Evolutionary conservation across 306 rosid genomes (phyloP).

Genomic region (Cicer arietinum): DNA sequence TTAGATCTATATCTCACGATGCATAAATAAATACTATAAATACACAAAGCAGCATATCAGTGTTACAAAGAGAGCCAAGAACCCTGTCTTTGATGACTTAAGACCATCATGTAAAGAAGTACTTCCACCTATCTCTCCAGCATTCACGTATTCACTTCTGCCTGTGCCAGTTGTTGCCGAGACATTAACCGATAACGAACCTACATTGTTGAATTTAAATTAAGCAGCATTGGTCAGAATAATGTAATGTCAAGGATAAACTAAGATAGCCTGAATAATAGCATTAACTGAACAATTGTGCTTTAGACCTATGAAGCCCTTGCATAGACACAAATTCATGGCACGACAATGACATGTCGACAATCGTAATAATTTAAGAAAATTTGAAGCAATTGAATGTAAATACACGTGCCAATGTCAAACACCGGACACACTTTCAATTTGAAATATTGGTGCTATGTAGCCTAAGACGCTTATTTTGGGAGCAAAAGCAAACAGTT

Average conservation of each 20-base stretch:
- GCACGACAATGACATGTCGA: too few species aligned
- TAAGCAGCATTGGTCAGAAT: constrained; percentile 34
- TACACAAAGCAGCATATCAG: constrained; percentile 50
- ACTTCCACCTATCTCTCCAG: constrained; percentile 69
- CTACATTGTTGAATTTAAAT: constrained; percentile 48
- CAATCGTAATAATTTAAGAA: too few species aligned
- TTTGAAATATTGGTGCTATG: too few species aligned
- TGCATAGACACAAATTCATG: too few species aligned
- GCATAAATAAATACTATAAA: constrained; percentile 55
- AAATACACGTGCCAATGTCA: too few species aligned
- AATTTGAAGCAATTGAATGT: too few species aligned
- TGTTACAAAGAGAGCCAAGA: constrained; percentile 57
- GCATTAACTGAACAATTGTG: constrained; percentile 16
- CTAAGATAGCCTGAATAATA: neutral
- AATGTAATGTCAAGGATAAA: constrained; percentile 15
- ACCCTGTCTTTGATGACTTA: constrained; percentile 40
- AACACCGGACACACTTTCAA: too few species aligned
- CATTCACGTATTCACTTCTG: constrained; percentile 75
- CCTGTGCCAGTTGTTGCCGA: constrained; percentile 69
- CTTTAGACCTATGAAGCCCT: neutral
- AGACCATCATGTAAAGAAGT: constrained; percentile 48
- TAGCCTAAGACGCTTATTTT: neutral
- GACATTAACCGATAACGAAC: constrained; percentile 84
- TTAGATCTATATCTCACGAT: constrained; percentile 17
- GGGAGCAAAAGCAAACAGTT: neutral